Base-by-base conservation (phyloP, 2,329 filamentous ascomycete species). In the Ophiostoma montium region DNA sequence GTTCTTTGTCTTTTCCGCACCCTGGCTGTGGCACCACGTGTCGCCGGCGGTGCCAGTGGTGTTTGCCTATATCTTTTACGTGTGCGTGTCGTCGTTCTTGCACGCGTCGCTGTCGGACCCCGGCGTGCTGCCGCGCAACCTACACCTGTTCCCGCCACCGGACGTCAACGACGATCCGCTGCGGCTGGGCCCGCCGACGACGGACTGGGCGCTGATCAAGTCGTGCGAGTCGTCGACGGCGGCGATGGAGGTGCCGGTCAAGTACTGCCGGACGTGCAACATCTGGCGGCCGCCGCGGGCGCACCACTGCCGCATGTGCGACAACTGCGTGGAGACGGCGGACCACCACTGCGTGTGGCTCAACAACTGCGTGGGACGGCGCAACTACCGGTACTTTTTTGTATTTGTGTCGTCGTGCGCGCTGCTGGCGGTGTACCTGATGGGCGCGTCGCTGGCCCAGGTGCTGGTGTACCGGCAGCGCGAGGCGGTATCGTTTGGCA, bases 301-400 rank as follows among this genome's bases (percentile, higher is more conserved):
- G 51, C 94, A 98, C 62, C 92, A 98, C 67, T 98, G 92, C 66
- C 85, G 92, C 50, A 76, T 95, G 27, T 98, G 92, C 67, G 90
- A 98, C 66, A 95, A 94, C 64, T 98, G 92, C 63, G 78, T 98
- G 52, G 92, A 98, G 65, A 95, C 88, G 0, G 87, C 95, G 57
- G 92, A 98, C 61, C 92, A 98, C 61, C 92, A 98, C 66, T 98
- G 92, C 60, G 89, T 96, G 15, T 98, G 92, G 92, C 77, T 98
- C 55, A 98, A 98, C 68, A 98, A 98, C 64, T 98, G 92, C 57
- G 84, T 98, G 46, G 92, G 92, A 39, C 83, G 90, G 56, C 86
- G 92, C 59, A 98, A 98, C 67, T 98, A 98, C 67, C 86, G 92
- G 55, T 96, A 90, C 65, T 98, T 98, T 66, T 95, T 96, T 63